Conservation (phyloP, 345 rosid species). For the Microthlaspi erraticum region DNA sequence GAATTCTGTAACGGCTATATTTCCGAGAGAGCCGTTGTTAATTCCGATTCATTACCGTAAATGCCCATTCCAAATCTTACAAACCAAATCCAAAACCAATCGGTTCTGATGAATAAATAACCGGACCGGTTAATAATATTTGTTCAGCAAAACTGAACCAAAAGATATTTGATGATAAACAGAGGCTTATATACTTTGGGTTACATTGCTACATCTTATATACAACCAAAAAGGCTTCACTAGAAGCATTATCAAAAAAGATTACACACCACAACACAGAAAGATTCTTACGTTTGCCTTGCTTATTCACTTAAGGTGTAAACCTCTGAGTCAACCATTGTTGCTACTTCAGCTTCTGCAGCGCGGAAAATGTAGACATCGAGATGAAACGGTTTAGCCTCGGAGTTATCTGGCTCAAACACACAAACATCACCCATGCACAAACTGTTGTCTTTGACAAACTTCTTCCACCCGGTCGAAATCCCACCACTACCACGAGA, state of each 20-base stretch:
- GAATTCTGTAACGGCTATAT: constrained; percentile 36
- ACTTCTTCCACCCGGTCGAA: constrained; percentile 37
- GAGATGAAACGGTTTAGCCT: constrained; percentile 21
- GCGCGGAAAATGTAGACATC: constrained; percentile 33
- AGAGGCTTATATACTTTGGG: neutral
- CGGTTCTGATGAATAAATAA: neutral
- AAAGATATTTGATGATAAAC: no score
- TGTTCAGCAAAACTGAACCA: neutral
- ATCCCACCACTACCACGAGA: constrained; percentile 34
- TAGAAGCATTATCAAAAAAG: neutral
- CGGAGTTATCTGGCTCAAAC: constrained; percentile 33
- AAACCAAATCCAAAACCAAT: constrained; percentile 9
- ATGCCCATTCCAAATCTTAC: neutral
- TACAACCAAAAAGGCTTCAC: constrained; percentile 17
- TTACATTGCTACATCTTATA: constrained; percentile 3
- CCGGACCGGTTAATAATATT: no score
- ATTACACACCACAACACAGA: neutral
- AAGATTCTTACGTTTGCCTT: constrained; percentile 15
- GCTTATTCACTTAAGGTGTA: constrained; percentile 1
- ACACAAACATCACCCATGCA: constrained; percentile 32
- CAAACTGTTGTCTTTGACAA: constrained; percentile 34
- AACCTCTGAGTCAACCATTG: constrained; percentile 16
- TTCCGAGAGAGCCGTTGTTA: constrained; percentile 30
- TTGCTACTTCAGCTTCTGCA: constrained; percentile 32
- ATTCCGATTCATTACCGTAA: neutral